A percentile compares a stretch with the other conserved stretches of the same genome.
Conservation (phyloP, 2,329 filamentous ascomycete species). For the Hypoxylon sp. region DNA sequence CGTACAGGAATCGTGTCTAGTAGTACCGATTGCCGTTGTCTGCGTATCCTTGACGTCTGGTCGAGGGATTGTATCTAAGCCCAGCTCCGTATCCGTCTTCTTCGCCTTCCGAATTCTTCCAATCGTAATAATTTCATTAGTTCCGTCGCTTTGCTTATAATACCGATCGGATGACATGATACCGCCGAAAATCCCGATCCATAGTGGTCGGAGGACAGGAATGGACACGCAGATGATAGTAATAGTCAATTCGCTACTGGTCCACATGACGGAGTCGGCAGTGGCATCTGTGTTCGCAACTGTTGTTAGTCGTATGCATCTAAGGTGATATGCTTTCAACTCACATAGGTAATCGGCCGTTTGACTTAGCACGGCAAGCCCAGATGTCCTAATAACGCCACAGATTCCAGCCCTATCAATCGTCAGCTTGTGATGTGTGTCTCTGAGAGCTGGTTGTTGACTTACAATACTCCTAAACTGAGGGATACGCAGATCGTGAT, state of each 20-base stretch:
- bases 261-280: conserved; percentile 41
- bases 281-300: conserved; percentile 30
- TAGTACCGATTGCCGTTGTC: conserved; percentile 25
- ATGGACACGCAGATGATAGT: conserved; percentile 42
- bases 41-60: conserved; percentile 26
- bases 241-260: conserved; percentile 40
- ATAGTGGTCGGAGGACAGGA: conserved; percentile 45
- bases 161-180: conserved; percentile 23
- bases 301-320: neutral
- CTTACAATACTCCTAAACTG: conserved; percentile 43
- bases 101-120: conserved; percentile 25
- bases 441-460: neutral
- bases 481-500: conserved; percentile 39
- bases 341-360: conserved; percentile 39
- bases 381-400: conserved; percentile 36
- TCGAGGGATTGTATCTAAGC: conserved; percentile 22
- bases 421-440: neutral
- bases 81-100: conserved; percentile 24
- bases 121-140: conserved; percentile 25
- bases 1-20: conserved; percentile 7
- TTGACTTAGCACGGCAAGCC: conserved; percentile 28
- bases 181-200: conserved; percentile 19
- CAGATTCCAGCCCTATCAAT: conserved; percentile 38
- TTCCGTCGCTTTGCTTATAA: conserved; percentile 28
- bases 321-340: neutral